Evolutionary conservation across 163 green algal genomes (phyloP).

Genomic region (Chloromonas sp.): DNA sequence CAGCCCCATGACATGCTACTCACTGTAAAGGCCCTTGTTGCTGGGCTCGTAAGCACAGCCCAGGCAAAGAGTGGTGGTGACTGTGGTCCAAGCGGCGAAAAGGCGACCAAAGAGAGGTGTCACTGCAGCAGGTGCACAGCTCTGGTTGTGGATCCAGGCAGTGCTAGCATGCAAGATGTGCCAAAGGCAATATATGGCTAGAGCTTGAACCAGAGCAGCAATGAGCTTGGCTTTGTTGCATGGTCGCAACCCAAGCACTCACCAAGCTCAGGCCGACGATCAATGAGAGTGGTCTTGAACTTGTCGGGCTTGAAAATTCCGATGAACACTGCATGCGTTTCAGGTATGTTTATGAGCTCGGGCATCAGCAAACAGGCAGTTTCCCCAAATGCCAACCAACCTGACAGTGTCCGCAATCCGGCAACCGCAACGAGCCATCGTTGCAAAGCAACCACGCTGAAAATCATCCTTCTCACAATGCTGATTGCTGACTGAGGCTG

Average conservation of each 20-base stretch:
- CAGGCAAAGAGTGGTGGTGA: conserved; percentile 73
- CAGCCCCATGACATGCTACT: background rate
- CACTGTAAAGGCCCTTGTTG: conserved; percentile 69
- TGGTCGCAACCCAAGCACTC: background rate
- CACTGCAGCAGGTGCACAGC: conserved; percentile 41
- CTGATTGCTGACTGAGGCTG: background rate
- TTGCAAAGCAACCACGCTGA: background rate
- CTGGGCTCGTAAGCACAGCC: conserved; percentile 66
- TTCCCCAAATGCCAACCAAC: background rate
- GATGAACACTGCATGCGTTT: conserved; percentile 47
- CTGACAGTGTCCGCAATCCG: background rate
- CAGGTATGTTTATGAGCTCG: background rate
- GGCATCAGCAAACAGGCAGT: background rate
- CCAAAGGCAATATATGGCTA: too few species aligned
- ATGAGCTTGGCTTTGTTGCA: background rate
- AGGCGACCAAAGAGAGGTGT: conserved; percentile 62
- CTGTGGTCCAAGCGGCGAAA: conserved; percentile 73
- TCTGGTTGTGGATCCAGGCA: too few species aligned
- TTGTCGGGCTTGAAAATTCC: conserved; percentile 49
- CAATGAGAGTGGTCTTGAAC: conserved; percentile 68
- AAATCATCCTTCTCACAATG: background rate
- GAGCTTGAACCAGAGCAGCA: too few species aligned
- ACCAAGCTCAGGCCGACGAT: conserved; percentile 60
- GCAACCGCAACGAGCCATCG: background rate
- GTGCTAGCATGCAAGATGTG: too few species aligned